A percentile compares a stretch with the other conserved stretches of the same genome.
Evolutionary conservation across 371 early-diverging fungal species (phyloP).

Genomic region (Lichtheimia corymbifera): DNA sequence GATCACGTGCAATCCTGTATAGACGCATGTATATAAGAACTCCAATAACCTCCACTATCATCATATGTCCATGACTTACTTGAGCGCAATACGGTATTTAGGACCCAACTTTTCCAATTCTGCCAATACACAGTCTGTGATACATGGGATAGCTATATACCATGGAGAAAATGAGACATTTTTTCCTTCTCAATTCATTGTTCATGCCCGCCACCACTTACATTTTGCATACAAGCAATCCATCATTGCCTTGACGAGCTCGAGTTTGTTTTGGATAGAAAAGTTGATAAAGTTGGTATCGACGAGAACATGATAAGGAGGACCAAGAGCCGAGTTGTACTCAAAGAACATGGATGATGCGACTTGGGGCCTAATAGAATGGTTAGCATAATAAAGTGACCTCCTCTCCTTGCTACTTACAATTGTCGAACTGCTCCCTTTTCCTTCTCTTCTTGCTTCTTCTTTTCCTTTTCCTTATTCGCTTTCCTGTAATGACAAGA

Average conservation of each 20-base stretch:
- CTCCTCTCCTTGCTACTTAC: conserved; percentile 46
- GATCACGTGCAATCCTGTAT: conserved; percentile 89
- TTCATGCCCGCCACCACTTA: conserved; percentile 19
- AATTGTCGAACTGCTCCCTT: conserved; percentile 78
- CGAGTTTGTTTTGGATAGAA: conserved; percentile 98
- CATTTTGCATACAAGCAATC: conserved; percentile 98
- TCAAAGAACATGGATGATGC: conserved; percentile 96
- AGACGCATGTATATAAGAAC: not conserved
- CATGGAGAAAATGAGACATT: conserved; percentile 1
- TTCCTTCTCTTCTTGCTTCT: conserved; percentile 71
- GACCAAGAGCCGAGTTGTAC: conserved; percentile 95
- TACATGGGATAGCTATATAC: conserved; percentile 81
- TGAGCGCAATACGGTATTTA: conserved; percentile 95
- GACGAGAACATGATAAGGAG: conserved; percentile 98
- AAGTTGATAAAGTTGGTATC: conserved; percentile 99
- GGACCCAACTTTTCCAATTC: conserved; percentile 99
- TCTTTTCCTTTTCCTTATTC: conserved; percentile 77
- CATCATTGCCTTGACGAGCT: conserved; percentile 97
- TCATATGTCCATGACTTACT: conserved; percentile 40
- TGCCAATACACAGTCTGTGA: conserved; percentile 99
- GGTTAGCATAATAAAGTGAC: conserved; percentile 8
- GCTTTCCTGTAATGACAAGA: conserved; percentile 55
- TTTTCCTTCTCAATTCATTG: too few species aligned
- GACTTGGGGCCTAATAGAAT: conserved; percentile 75
- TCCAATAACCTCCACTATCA: too few species aligned